Evolutionary conservation across 495 filamentous ascomycete genomes (phyloP).

Genomic region (Cercophora sp.): DNA sequence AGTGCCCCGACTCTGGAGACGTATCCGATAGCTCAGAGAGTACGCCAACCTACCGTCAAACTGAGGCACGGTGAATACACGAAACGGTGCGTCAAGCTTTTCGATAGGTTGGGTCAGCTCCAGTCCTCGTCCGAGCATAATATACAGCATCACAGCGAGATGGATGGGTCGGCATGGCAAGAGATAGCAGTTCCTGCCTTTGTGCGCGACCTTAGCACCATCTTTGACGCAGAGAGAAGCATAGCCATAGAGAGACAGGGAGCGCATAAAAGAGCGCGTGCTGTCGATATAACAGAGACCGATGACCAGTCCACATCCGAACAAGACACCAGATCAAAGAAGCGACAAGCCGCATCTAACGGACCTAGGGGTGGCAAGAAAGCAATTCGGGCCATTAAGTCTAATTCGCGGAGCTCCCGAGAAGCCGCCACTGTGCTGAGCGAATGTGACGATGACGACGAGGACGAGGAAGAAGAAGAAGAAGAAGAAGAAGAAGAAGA

Average conservation of each 20-base stretch:
- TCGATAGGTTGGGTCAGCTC: slow-evolving; percentile 32
- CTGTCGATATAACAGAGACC: background rate
- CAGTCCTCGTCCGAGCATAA: slow-evolving; percentile 26
- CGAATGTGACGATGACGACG: too few relatives aligned
- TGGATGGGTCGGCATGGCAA: slow-evolving; percentile 27
- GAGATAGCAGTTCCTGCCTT: slow-evolving; percentile 28
- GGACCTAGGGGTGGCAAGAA: slow-evolving; percentile 9
- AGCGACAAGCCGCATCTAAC: slow-evolving; percentile 1
- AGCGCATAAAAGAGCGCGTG: background rate
- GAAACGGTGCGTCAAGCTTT: slow-evolving; percentile 41
- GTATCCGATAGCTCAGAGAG: slow-evolving; percentile 37
- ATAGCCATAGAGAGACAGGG: background rate
- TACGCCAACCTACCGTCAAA: slow-evolving; percentile 34
- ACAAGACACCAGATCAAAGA: too few relatives aligned
- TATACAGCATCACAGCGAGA: slow-evolving; percentile 24
- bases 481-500: slow-evolving; percentile 4
- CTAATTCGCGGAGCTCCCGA: slow-evolving; percentile 7
- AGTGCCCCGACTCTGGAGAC: slow-evolving; percentile 31
- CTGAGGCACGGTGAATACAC: slow-evolving; percentile 47
- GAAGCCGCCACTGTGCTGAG: too few relatives aligned
- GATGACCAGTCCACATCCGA: too few relatives aligned
- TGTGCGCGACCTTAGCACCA: slow-evolving; percentile 31
- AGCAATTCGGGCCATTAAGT: background rate
- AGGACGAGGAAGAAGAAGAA: background rate
- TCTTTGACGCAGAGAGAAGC: background rate